Evolutionary conservation across 2,329 filamentous ascomycete species (phyloP), one percentile per base, ranked within the genome.

Genomic region (Arachnomyces sp.): DNA sequence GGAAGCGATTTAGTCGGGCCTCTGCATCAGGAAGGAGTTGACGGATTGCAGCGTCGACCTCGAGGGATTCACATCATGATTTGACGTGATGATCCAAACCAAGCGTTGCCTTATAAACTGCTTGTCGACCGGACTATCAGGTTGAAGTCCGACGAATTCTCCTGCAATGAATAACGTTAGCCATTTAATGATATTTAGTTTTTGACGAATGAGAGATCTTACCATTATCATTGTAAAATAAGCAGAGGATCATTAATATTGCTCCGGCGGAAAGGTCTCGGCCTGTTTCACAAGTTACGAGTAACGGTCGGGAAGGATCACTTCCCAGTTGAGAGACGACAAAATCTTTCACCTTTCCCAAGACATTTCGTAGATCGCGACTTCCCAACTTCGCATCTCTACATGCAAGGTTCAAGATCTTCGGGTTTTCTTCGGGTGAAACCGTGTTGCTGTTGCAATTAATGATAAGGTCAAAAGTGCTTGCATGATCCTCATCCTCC

Each of bases 11-110:
- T 59, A 57, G 50, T 57, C 52, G 28, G 60, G 61, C 38, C 57
- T 53, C 47, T 66, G 61, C 79, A 96, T 90, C 38, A 96, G 65
- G 54, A 86, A 94, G 40, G 85, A 85, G 62, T 96, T 95, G 4
- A 96, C 83, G 50, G 86, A 90, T 62, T 95, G 89, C 29, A 96
- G 66, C 0, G 89, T 95, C 15, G 85, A 75, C 28, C 92, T 73
- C 46, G 82, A 89, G 0, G 90, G 89, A 56, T 93, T 94, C 2
- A 82, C 84, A 50, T 84, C 80, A 1, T 88, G 83, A 56, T 83
- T 82, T 0, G 77, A 78, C 4, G 80, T 82, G 61, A 90, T 86
- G 51, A 96, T 85, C 70, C 81, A 84, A n/a, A 84, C 82, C 25
- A 96, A 70, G 38, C 82, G 75, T 51, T 80, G 77, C 51, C 85